Base-by-base conservation (phyloP, 371 early-diverging fungal genomes). In the Mucor sp. region DNA sequence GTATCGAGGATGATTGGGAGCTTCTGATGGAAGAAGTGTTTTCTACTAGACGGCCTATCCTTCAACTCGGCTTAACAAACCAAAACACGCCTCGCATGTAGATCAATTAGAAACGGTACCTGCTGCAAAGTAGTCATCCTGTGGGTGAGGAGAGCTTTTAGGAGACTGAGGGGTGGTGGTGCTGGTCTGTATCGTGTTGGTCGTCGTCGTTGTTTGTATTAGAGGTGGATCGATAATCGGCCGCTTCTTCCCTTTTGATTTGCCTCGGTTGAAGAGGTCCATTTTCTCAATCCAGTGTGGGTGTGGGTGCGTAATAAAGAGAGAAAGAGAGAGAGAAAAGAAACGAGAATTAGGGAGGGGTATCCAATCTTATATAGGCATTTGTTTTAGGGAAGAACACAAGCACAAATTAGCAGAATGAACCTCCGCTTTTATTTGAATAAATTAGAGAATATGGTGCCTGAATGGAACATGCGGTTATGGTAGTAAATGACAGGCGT, bases 181-280 rank as follows among this genome's bases (percentile, higher is more conserved):
- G 41, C 41, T 19, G 17, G 57, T 57, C 33, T 57, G 57, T 32
- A 57, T 32, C 11, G 57, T 33, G 32, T 33, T 57, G 44, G 48
- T 63, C 8, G 70, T 56, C 21, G 48, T 65, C 19, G 69, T 37
- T 33, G 67, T 64, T 62, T 66, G 58, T 30, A 57, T 68, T 30
- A 58, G 6, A 17, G 62, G 65, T 33, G 58, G 65, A 48, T 64
- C 63, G 2, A 63, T 50, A 35, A 58, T 62, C 21, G 62, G 27
- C 41, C 65, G 68, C 33, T 68, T 70, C 32, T 68, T 74, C 4
- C 41, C 68, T 57, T 74, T 74, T n/a, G 74, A 65, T 57, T 70
- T 74, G 12, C 71, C 66, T 68, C 74, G 74, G 32, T 62, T 66
- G 63, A 76, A 76, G 59, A 76, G 63, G 68, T 76, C 76, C 74